These are phyloP conservation scores for Pseudocercospora vitis DNA, from an alignment of 2,329 filamentous ascomycete genomes.

Conservation along the genomic window DNA sequence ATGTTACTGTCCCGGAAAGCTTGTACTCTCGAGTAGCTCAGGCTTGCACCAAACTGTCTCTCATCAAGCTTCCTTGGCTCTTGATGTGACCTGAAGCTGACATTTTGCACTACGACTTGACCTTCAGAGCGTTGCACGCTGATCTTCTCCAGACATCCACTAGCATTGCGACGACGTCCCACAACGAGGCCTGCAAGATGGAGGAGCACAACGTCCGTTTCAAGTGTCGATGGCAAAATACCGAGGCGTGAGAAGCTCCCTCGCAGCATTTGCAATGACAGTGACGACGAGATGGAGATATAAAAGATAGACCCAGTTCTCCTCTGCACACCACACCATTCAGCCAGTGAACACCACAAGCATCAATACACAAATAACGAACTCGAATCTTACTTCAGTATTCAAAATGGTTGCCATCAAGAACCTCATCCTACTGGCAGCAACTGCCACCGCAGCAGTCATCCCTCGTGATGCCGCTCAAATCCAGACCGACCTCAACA, in stretches of 20 bases:
- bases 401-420: constrained; percentile 1
- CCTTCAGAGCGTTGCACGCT: neutral
- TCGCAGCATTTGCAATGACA: neutral
- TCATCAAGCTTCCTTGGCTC: neutral
- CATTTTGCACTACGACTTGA: neutral
- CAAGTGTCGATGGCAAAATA: neutral
- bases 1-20: neutral
- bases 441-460: constrained; percentile 5
- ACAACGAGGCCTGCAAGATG: neutral
- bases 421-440: neutral
- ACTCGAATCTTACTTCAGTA: neutral
- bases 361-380: neutral
- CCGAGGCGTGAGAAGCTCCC: neutral
- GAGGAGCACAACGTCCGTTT: neutral
- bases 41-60: neutral
- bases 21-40: neutral
- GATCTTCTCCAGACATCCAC: neutral
- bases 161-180: neutral
- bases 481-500: constrained; percentile 6
- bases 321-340: neutral
- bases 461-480: neutral
- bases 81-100: neutral
- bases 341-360: neutral
- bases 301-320: neutral
- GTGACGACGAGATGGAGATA: neutral